Conservation (phyloP, 805 yeast genomes). For the Kodamaea leandrae region DNA sequence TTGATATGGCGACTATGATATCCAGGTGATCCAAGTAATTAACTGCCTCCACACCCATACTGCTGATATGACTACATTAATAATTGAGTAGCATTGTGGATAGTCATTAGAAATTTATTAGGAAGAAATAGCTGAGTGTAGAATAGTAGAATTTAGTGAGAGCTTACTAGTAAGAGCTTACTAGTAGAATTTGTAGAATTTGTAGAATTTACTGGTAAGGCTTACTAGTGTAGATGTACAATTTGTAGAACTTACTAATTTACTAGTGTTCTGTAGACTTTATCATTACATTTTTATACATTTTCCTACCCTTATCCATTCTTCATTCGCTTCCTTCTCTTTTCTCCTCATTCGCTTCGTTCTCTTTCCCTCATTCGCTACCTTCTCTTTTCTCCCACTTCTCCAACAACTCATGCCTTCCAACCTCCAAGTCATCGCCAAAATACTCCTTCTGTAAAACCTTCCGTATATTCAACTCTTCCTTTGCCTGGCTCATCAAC, state of each 20-base stretch:
- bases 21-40: too few relatives aligned
- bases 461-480: slow-evolving; percentile 57
- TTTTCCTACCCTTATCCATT: too few relatives aligned
- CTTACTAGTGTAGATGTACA: too few relatives aligned
- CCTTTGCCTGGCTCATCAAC: slow-evolving; percentile 36
- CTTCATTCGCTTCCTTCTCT: too few relatives aligned
- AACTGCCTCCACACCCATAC: too few relatives aligned
- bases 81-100: background rate
- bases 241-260: too few relatives aligned
- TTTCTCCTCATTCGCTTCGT: background rate
- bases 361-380: slow-evolving; percentile 10
- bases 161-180: too few relatives aligned
- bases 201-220: too few relatives aligned
- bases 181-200: too few relatives aligned
- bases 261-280: background rate
- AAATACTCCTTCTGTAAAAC: slow-evolving; percentile 57
- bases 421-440: slow-evolving; percentile 44
- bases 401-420: slow-evolving; percentile 31
- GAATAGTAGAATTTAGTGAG: background rate
- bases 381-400: slow-evolving; percentile 46
- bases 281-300: too few relatives aligned
- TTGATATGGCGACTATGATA: too few relatives aligned
- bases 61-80: background rate
- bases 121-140: background rate
- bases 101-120: background rate